These are phyloP conservation scores for Schrenkiella parvula DNA, from an alignment of 345 rosid genomes.

Conservation along the genomic window DNA sequence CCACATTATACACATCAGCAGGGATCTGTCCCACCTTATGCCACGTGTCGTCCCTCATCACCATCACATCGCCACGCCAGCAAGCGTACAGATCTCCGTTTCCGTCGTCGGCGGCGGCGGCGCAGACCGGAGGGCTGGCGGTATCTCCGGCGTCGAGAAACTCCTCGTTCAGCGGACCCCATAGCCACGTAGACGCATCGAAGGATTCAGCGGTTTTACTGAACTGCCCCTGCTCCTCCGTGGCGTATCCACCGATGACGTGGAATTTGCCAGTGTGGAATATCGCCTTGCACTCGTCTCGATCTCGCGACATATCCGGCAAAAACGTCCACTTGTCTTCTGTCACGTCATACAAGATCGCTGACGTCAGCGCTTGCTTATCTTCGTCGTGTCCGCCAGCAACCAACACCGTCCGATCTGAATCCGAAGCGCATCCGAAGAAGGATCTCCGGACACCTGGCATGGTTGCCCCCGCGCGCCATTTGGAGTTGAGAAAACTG, in stretches of 20 bases:
- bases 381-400: slow-evolving; percentile 76
- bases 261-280: slow-evolving; percentile 64
- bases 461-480: slow-evolving; percentile 67
- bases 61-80: slow-evolving; percentile 38
- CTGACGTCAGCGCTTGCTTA: slow-evolving; percentile 64
- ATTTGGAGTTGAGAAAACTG: slow-evolving; percentile 44
- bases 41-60: slow-evolving; percentile 37
- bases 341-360: slow-evolving; percentile 54
- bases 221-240: slow-evolving; percentile 70
- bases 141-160: slow-evolving; percentile 21
- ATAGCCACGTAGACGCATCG: slow-evolving; percentile 38
- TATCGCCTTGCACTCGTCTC: slow-evolving; percentile 70
- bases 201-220: slow-evolving; percentile 47
- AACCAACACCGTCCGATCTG: slow-evolving; percentile 52
- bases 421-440: slow-evolving; percentile 68
- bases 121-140: slow-evolving; percentile 40
- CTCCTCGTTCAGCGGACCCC: slow-evolving; percentile 39
- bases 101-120: slow-evolving; percentile 9
- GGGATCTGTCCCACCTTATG: slow-evolving; percentile 44
- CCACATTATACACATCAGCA: slow-evolving; percentile 37
- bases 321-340: slow-evolving; percentile 48
- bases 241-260: slow-evolving; percentile 73
- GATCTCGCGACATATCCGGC: slow-evolving; percentile 68
- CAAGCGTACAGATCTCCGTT: slow-evolving; percentile 41
- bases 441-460: slow-evolving; percentile 60